Base-by-base conservation (phyloP, 495 filamentous ascomycete species). In the Penicillium soppii region DNA sequence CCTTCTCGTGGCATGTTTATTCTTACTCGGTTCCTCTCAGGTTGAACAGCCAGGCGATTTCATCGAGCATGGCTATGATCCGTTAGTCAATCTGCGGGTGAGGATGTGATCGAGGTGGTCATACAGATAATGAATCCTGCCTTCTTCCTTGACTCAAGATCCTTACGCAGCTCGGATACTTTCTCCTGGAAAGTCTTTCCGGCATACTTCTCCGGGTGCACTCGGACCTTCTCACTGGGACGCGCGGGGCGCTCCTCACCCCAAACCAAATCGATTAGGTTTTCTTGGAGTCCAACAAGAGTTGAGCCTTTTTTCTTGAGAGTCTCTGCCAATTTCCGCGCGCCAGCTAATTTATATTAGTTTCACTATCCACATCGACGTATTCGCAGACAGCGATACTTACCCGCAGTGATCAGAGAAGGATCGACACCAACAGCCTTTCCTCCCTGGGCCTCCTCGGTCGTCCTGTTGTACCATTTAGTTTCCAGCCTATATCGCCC, bases 1-100 rank as follows among this genome's bases (percentile, higher is more conserved):
- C 15, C 4, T 25, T 8, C 35, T 16, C 12, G 20, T 19, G 17
- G 4, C 8, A 20, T 2, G 13, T 17, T 22, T 8, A 4, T 43
- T 51, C 83, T 63, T 71, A 88, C 84, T 99, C 95, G 69, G 77
- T 95, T 64, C 95, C 95, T 66, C 95, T 84, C 36, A 99, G 71
- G 71, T 99, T 99, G 69, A 92, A 97, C 32, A 99, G 76, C 95
- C 95, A 99, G 25, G 95, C 95, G 61, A 97, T 87, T 63, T 99
- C 95, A 61, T 99, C 95, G 23, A 99, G 81, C 88, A 96, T 92
- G 13, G 82, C 81, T 84, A 50, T 20, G 9, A 43, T 36, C 36
- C 3, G 41, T 72, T 54, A 72, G 67, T 44, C n/a, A 36, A 25
- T 47, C 4, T 13, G 3, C 4, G 7, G 7, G 21, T 7, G 16